phyloP scores from a whole-genome alignment of 768 basidiomycete genomes.

The Candolleomyces efflorescens region DNA sequence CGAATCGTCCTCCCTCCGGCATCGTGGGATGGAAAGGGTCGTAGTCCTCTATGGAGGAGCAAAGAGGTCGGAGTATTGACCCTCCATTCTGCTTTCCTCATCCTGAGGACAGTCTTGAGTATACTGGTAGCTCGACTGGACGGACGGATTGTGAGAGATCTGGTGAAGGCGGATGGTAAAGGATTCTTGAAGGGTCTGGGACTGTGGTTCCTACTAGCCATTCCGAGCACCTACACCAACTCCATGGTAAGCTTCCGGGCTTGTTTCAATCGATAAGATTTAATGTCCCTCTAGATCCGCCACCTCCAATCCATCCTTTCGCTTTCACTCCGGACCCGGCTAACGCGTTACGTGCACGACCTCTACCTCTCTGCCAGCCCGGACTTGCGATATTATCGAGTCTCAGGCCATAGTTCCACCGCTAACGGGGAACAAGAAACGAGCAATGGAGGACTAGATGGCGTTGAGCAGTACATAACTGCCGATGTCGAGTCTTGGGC shows the following conservation, averaged over 20 bases:
- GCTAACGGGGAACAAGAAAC: neutral
- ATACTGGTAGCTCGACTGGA: conserved; percentile 86
- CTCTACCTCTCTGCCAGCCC: conserved; percentile 80
- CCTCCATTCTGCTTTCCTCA: conserved; percentile 80
- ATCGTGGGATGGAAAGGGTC: conserved; percentile 13
- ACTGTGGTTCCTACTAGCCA: conserved; percentile 85
- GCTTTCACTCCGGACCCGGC: conserved; percentile 74
- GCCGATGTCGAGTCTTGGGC: conserved; percentile 90
- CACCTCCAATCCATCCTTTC: conserved; percentile 86
- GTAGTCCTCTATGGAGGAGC: conserved; percentile 29
- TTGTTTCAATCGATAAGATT: neutral
- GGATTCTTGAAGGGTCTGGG: conserved; percentile 81
- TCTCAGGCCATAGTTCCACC: neutral
- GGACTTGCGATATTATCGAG: conserved; percentile 65
- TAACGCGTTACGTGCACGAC: conserved; percentile 90
- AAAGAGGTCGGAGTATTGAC: conserved; percentile 73
- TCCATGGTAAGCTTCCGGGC: conserved; percentile 64
- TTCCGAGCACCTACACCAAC: conserved; percentile 95
- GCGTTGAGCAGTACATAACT: conserved; percentile 89
- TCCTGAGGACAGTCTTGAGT: conserved; percentile 82
- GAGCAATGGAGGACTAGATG: conserved; percentile 46
- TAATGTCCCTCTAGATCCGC: conserved; percentile 55
- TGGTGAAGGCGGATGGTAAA: conserved; percentile 81
- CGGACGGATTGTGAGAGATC: conserved; percentile 82
- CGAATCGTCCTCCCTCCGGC: conserved; percentile 66